Evolutionary conservation across 1,139 yeast species (phyloP), one percentile per base, ranked within the genome.

Genomic region (Blastobotrys indianensis): DNA sequence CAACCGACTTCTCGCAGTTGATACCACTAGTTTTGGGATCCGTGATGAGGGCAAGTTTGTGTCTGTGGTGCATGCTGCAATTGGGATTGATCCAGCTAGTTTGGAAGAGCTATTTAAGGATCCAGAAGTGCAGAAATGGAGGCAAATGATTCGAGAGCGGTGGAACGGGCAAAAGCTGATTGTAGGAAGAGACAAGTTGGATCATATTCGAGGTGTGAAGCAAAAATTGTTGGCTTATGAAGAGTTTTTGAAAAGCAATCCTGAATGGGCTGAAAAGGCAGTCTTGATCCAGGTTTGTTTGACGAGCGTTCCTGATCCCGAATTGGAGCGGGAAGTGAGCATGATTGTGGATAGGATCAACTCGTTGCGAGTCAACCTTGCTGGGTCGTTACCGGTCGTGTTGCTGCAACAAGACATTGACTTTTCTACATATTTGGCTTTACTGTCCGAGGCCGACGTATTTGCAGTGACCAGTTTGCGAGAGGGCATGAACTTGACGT

Each of bases 401-500:
- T 74, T 90, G 36, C 70, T 92, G 45, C 92, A 87, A 56, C 94
- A 87, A 62, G 97, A 90, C 57, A 79, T 92, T 50, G 90, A 81
- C 31, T 92, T 86, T 62, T 83, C 82, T 47, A 97, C 92, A 64
- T 92, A 92, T 61, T 67, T 92, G 54, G 97, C 96, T 0, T 68
- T 92, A 47, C 76, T 85, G 46, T 72, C 82, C 39, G 97, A 88
- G 62, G 96, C 97, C 0, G 94, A 85, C 55, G 73, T 79, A 1
- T 92, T 92, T 63, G 80, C 85, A 32, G 96, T 92, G 2, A 81
- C 94, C 3, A 84, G 96, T 1, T 77, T 92, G 74, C 80, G 98
- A 61, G 99, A 94, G 65, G 98, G 98, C 15, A 85, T 92, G 85
- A 92, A 92, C 60, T 72, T 92, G 61, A 88, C 98, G 0, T 88